Conservation (phyloP, 768 basidiomycete genomes). For the Hygrophorus pudorinus region DNA sequence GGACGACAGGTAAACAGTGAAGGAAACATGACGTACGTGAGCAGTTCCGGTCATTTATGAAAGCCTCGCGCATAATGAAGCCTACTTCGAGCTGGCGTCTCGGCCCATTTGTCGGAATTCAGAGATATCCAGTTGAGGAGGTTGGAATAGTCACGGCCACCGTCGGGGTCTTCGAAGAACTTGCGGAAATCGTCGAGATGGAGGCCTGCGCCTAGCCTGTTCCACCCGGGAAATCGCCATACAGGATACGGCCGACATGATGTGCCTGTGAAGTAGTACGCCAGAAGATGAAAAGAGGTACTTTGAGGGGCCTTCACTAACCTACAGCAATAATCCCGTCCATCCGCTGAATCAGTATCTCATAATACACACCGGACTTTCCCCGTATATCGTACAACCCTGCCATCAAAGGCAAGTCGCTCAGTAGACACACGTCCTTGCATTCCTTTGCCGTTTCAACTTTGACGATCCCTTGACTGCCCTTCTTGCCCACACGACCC, state of each 20-base stretch:
- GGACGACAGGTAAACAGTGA: too few species aligned
- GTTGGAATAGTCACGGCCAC: constrained; percentile 48
- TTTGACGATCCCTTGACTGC: constrained; percentile 22
- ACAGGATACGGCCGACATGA: constrained; percentile 55
- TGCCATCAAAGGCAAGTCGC: constrained; percentile 48
- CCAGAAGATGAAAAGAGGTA: not conserved
- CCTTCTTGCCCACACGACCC: constrained; percentile 28
- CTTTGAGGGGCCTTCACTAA: constrained; percentile 16
- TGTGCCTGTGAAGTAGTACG: constrained; percentile 32
- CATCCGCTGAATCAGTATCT: constrained; percentile 49
- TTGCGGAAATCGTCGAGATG: constrained; percentile 67
- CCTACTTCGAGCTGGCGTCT: too few species aligned
- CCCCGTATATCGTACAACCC: constrained; percentile 49
- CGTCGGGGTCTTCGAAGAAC: constrained; percentile 60
- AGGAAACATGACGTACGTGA: too few species aligned
- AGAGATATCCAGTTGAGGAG: too few species aligned
- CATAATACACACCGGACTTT: constrained; percentile 54
- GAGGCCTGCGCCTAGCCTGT: constrained; percentile 51
- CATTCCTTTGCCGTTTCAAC: constrained; percentile 35
- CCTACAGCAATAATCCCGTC: constrained; percentile 53
- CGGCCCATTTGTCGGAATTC: too few species aligned
- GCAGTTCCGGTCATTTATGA: too few species aligned
- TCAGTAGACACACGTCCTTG: constrained; percentile 43
- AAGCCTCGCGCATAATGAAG: too few species aligned
- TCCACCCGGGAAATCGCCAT: constrained; percentile 66